These are phyloP conservation scores for Dioscorea cayenensis DNA, from an alignment of 116 monocot species.

Conservation along the genomic window DNA sequence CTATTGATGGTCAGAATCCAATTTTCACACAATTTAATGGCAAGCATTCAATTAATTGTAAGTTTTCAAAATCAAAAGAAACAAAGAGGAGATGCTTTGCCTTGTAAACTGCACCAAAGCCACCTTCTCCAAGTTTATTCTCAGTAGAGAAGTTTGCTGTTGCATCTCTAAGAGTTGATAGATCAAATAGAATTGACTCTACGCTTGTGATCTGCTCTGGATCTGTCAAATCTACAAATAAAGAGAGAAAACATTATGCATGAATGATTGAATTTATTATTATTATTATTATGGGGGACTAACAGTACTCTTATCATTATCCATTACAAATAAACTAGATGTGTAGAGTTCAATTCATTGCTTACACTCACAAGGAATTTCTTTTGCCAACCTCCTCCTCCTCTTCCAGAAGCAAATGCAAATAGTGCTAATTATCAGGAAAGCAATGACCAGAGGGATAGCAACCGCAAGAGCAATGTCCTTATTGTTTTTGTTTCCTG, in stretches of 20 bases:
- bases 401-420: not conserved
- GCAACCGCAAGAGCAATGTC: not conserved
- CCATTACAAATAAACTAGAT: not conserved
- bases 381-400: not conserved
- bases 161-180: slow-evolving; percentile 8
- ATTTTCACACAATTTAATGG: no score
- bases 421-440: not conserved
- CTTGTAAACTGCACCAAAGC: slow-evolving; percentile 44
- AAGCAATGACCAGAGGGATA: not conserved
- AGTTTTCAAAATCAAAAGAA: no score
- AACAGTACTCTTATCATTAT: not conserved
- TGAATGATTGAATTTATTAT: no score
- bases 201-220: not conserved
- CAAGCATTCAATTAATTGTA: no score
- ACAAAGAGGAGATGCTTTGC: not conserved
- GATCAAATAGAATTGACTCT: slow-evolving; percentile 8
- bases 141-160: slow-evolving; percentile 19
- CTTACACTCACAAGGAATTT: not conserved
- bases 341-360: not conserved
- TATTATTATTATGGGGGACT: not conserved
- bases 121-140: slow-evolving; percentile 28
- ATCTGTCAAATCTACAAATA: not conserved
- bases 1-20: not conserved
- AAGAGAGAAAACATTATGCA: not conserved
- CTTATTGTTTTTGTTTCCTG: not conserved